These are phyloP conservation scores for Mycena maculata DNA, from an alignment of 768 basidiomycete species.

Conservation along the genomic window DNA sequence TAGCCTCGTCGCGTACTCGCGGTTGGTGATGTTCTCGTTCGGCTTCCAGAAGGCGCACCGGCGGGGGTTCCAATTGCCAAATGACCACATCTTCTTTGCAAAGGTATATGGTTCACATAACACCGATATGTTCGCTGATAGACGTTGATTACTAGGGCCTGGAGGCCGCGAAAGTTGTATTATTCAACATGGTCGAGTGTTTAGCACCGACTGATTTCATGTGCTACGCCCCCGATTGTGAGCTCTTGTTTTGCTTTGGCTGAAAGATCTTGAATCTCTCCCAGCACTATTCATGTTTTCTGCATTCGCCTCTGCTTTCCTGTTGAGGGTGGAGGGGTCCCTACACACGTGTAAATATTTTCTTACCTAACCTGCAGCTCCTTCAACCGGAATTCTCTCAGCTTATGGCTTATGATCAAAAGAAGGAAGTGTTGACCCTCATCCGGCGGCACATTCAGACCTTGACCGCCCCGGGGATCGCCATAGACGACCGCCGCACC, in stretches of 20 bases:
- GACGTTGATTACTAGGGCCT: conserved; percentile 79
- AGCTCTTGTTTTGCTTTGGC: conserved; percentile 27
- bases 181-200: conserved; percentile 71
- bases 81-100: conserved; percentile 76
- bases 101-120: conserved; percentile 58
- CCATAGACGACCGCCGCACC: conserved; percentile 85
- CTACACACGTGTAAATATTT: not conserved
- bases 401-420: conserved; percentile 70
- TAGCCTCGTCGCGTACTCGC: conserved; percentile 80
- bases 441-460: conserved; percentile 80
- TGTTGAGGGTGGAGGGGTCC: conserved; percentile 73
- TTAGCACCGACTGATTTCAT: conserved; percentile 80
- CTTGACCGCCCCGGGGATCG: conserved; percentile 75
- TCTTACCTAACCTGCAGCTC: conserved; percentile 56
- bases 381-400: conserved; percentile 80
- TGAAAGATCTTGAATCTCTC: not conserved
- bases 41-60: conserved; percentile 87
- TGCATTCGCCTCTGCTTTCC: conserved; percentile 85
- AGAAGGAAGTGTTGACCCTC: conserved; percentile 76
- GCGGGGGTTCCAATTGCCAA: conserved; percentile 68
- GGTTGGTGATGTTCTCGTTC: conserved; percentile 89
- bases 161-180: conserved; percentile 74
- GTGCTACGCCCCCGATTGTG: conserved; percentile 84
- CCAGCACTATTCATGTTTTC: conserved; percentile 82
- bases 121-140: conserved; percentile 6